Percentiles rank a stretch among this genome's conserved stretches.
phyloP scores from a whole-genome alignment of 2,329 filamentous ascomycete species.

The Elsinoe necatrix region DNA sequence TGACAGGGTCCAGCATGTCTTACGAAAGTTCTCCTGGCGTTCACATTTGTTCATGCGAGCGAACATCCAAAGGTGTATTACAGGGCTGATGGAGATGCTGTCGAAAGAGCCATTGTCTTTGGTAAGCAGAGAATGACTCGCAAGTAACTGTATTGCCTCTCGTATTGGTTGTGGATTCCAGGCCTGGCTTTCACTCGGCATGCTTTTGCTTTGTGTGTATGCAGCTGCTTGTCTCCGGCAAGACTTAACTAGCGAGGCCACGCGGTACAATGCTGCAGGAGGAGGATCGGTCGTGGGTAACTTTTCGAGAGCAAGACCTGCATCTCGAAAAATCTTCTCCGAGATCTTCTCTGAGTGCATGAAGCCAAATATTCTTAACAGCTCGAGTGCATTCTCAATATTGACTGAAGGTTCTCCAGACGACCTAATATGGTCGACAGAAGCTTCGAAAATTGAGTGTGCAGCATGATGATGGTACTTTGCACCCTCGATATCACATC shows the following conservation, averaged over 20 bases:
- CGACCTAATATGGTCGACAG: background rate
- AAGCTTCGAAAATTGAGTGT: background rate
- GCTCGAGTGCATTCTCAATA: background rate
- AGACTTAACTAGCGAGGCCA: background rate
- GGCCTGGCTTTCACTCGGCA: background rate
- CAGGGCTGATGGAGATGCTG: background rate
- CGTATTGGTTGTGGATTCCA: background rate
- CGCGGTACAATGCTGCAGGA: background rate
- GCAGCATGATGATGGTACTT: background rate
- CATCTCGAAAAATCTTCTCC: background rate
- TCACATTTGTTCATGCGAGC: background rate
- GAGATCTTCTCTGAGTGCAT: background rate
- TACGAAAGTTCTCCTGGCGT: background rate
- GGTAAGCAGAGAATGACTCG: background rate
- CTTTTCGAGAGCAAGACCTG: background rate
- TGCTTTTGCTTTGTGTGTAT: background rate
- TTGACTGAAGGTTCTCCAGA: background rate
- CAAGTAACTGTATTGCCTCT: background rate
- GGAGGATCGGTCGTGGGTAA: background rate
- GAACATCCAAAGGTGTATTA: constrained; percentile 1
- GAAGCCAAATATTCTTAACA: background rate
- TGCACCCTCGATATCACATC: background rate
- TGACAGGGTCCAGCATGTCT: background rate
- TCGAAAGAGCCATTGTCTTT: background rate
- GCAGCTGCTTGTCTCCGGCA: background rate